Percentiles rank a stretch among this genome's conserved stretches.
Evolutionary conservation across 1,284 basidiomycete genomes (phyloP).

Genomic region (Pascua sp.): DNA sequence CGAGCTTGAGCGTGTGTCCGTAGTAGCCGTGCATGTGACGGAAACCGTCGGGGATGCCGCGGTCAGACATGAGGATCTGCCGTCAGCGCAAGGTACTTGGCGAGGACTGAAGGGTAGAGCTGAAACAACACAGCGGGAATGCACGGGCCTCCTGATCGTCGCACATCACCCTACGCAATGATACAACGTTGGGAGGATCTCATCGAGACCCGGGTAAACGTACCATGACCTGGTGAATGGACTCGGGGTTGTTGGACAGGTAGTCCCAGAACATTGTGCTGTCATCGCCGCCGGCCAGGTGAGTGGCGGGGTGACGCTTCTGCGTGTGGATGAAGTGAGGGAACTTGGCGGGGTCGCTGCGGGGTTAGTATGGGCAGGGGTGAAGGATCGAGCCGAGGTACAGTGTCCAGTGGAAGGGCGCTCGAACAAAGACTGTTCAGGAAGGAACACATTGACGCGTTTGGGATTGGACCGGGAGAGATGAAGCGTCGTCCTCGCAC

Average conservation of each 20-base stretch:
- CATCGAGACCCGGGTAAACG: too few species aligned
- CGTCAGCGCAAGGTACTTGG: neutral
- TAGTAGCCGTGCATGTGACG: slow-evolving; percentile 84
- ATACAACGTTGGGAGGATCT: too few species aligned
- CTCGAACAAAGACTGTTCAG: too few species aligned
- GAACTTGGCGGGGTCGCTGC: slow-evolving; percentile 48
- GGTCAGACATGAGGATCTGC: slow-evolving; percentile 57
- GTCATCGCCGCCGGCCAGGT: slow-evolving; percentile 34
- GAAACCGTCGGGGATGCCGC: slow-evolving; percentile 73
- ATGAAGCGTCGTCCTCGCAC: too few species aligned
- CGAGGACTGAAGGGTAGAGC: too few species aligned
- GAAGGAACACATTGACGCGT: too few species aligned
- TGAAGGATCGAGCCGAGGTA: too few species aligned
- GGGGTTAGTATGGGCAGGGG: too few species aligned
- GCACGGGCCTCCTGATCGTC: slow-evolving; percentile 1
- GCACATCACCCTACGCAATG: too few species aligned
- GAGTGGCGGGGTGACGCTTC: slow-evolving; percentile 62
- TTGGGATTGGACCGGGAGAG: too few species aligned
- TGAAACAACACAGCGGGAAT: neutral
- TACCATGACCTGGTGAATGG: slow-evolving; percentile 77
- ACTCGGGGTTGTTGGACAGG: slow-evolving; percentile 84
- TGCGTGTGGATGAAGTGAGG: slow-evolving; percentile 86
- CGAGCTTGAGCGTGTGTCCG: slow-evolving; percentile 87
- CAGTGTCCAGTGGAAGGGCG: too few species aligned
- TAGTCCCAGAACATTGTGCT: slow-evolving; percentile 68